These are phyloP conservation scores for Curvularia sp. DNA, from an alignment of 2,329 filamentous ascomycete species.

Conservation along the genomic window DNA sequence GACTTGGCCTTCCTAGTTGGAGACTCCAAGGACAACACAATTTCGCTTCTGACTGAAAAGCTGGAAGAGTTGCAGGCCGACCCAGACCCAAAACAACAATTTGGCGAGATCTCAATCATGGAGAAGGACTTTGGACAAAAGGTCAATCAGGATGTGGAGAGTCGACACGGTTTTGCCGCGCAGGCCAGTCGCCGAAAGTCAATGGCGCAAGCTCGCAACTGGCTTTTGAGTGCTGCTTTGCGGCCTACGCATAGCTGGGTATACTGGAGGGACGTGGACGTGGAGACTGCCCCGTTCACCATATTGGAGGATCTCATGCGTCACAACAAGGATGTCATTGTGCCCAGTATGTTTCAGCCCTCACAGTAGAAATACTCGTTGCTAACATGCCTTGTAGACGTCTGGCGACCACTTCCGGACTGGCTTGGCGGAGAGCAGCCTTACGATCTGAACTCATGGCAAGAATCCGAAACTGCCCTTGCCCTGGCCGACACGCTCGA, in stretches of 20 bases:
- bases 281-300: slow-evolving; percentile 95
- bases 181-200: slow-evolving; percentile 92
- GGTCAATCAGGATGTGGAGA: slow-evolving; percentile 97
- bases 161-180: slow-evolving; percentile 94
- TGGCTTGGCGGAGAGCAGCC: slow-evolving; percentile 99
- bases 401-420: slow-evolving; percentile 97
- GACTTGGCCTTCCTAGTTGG: slow-evolving; percentile 97
- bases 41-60: slow-evolving; percentile 75
- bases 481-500: slow-evolving; percentile 93
- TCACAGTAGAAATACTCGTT: neutral
- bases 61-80: slow-evolving; percentile 82
- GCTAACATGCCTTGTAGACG: slow-evolving; percentile 60
- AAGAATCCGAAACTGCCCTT: slow-evolving; percentile 96
- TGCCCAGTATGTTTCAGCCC: slow-evolving; percentile 73
- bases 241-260: slow-evolving; percentile 98
- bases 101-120: slow-evolving; percentile 95
- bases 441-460: slow-evolving; percentile 98
- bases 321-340: slow-evolving; percentile 98
- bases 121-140: slow-evolving; percentile 99
- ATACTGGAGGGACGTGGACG: slow-evolving; percentile 98
- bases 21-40: slow-evolving; percentile 92
- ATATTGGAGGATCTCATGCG: slow-evolving; percentile 98
- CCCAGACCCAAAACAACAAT: slow-evolving; percentile 79
- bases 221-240: slow-evolving; percentile 90
- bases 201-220: slow-evolving; percentile 98